A percentile compares a stretch with the other conserved stretches of the same genome.
Conservation (phyloP, 176 grass and related monocot genomes). For the Lolium perenne region DNA sequence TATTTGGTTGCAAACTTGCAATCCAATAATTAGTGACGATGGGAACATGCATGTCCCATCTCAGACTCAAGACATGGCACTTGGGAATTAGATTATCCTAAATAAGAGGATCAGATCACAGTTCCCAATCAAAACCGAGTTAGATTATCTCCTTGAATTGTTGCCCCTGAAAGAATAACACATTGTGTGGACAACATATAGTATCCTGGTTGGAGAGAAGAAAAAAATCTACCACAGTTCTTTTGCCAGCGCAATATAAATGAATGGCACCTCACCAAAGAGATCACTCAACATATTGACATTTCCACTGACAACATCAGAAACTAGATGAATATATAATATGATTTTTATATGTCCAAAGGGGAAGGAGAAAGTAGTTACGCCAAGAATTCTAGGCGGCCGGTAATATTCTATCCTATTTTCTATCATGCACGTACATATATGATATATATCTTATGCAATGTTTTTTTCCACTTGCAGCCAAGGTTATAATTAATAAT, state of each 20-base stretch:
- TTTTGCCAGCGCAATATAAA: not conserved
- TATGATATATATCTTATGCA: not conserved
- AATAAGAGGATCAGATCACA: not conserved
- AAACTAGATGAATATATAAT: constrained; percentile 4
- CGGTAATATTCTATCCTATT: not conserved
- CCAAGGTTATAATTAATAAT: not conserved
- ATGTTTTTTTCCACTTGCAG: not conserved
- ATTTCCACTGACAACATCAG: not conserved
- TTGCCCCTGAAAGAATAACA: not conserved
- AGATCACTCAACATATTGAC: not conserved
- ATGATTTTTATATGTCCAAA: constrained; percentile 1
- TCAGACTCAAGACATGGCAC: not conserved
- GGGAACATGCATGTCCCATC: not conserved
- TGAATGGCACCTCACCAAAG: not conserved
- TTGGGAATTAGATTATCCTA: not conserved
- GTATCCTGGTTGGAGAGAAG: not conserved
- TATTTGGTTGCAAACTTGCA: not conserved
- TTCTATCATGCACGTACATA: not conserved
- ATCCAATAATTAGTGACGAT: not conserved
- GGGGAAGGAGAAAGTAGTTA: constrained; percentile 16
- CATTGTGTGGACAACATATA: not conserved
- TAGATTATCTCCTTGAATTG: not conserved
- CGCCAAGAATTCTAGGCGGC: not conserved
- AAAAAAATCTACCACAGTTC: not conserved
- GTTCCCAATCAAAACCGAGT: not conserved